Conservation (phyloP, 495 filamentous ascomycete genomes). For the Hypoxylon rickii region DNA sequence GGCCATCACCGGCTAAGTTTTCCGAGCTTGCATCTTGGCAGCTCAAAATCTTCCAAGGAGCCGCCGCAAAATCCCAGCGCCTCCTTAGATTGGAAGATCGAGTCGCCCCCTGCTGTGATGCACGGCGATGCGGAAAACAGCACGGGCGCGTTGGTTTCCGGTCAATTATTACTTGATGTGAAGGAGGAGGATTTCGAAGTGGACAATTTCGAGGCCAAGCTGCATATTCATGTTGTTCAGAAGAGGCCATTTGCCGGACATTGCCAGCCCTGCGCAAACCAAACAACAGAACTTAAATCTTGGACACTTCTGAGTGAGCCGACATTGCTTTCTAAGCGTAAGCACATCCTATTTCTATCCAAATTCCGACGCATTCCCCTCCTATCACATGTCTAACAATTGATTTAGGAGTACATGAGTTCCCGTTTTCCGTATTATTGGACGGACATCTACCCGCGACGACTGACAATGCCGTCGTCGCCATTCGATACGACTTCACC, state of each 20-base stretch:
- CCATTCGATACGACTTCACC: constrained; percentile 77
- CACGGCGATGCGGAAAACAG: constrained; percentile 76
- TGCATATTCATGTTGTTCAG: constrained; percentile 68
- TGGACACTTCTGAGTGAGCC: constrained; percentile 80
- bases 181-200: constrained; percentile 67
- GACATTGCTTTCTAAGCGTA: constrained; percentile 64
- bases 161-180: constrained; percentile 75
- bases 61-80: constrained; percentile 45
- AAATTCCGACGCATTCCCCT: neutral
- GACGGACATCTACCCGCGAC: constrained; percentile 85
- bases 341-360: constrained; percentile 19
- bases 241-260: constrained; percentile 78
- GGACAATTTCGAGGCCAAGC: constrained; percentile 68
- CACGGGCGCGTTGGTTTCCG: constrained; percentile 85
- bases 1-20: constrained; percentile 55
- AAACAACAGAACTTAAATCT: constrained; percentile 69
- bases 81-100: constrained; percentile 76
- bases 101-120: constrained; percentile 88
- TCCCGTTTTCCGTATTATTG: constrained; percentile 90
- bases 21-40: constrained; percentile 49
- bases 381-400: constrained; percentile 22
- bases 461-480: constrained; percentile 71
- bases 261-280: constrained; percentile 74
- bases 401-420: constrained; percentile 64
- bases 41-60: constrained; percentile 50